A percentile compares a stretch with the other conserved stretches of the same genome.
These are phyloP conservation scores for Apophysomyces ossiformis DNA, from an alignment of 371 early-diverging fungal genomes.

Conservation along the genomic window DNA sequence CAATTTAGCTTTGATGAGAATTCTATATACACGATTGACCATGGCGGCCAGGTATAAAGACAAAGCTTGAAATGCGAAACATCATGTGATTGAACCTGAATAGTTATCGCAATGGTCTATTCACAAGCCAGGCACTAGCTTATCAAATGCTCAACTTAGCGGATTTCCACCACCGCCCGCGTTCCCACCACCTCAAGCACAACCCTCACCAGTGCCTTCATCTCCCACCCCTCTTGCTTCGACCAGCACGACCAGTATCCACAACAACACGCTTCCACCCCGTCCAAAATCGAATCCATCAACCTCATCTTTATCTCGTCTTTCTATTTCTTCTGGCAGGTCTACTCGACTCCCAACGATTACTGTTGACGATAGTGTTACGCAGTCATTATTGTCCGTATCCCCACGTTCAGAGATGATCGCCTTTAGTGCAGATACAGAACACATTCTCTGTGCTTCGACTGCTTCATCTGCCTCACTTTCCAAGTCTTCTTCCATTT, in stretches of 20 bases:
- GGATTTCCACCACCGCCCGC: slow-evolving; percentile 51
- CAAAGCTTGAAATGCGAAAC: neutral
- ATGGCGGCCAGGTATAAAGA: slow-evolving; percentile 44
- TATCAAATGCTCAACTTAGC: slow-evolving; percentile 30
- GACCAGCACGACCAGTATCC: slow-evolving; percentile 8
- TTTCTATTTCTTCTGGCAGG: slow-evolving; percentile 32
- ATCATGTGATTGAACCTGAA: neutral
- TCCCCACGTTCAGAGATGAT: slow-evolving; percentile 52
- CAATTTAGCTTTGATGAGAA: slow-evolving; percentile 75
- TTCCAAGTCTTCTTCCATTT: slow-evolving; percentile 17
- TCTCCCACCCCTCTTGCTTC: slow-evolving; percentile 9
- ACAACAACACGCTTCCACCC: slow-evolving; percentile 15
- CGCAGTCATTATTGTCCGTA: slow-evolving; percentile 37
- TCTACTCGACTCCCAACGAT: slow-evolving; percentile 28
- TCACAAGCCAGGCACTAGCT: slow-evolving; percentile 54
- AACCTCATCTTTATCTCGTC: slow-evolving; percentile 32
- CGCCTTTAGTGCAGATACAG: slow-evolving; percentile 53
- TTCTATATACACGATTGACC: slow-evolving; percentile 60
- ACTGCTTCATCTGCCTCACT: slow-evolving; percentile 12
- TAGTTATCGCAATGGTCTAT: slow-evolving; percentile 61
- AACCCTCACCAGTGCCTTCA: slow-evolving; percentile 13
- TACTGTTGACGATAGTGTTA: slow-evolving; percentile 34
- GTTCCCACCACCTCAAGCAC: slow-evolving; percentile 18
- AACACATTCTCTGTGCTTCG: slow-evolving; percentile 47
- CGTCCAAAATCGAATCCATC: slow-evolving; percentile 30